Conservation (phyloP, 345 rosid genomes). For the Camelina neglecta region DNA sequence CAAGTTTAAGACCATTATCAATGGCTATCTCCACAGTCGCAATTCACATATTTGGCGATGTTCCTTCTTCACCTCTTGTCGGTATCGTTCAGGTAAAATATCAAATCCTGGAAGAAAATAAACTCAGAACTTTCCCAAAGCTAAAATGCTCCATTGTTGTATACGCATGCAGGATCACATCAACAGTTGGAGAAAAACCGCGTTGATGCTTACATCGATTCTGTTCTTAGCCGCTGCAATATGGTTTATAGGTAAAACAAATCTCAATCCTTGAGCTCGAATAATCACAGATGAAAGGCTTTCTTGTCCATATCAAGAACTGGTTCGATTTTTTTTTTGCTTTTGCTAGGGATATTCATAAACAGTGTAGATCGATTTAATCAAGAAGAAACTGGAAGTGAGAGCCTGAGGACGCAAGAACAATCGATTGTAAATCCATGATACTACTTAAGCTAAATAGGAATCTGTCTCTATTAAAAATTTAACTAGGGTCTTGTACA, state of each 20-base stretch:
- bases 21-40: conserved; percentile 96
- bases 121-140: not conserved
- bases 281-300: not conserved
- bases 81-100: conserved; percentile 75
- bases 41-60: conserved; percentile 93
- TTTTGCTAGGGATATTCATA: conserved; percentile 70
- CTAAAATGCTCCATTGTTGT: conserved; percentile 24
- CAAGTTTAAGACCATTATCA: conserved; percentile 85
- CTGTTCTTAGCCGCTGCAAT: conserved; percentile 75
- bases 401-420: not conserved
- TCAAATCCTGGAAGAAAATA: not conserved
- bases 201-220: conserved; percentile 72
- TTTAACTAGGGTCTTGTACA: not conserved
- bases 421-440: conserved; percentile 22
- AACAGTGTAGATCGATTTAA: conserved; percentile 62
- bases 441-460: not conserved
- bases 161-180: conserved; percentile 70
- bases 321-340: not conserved
- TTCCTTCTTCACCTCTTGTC: conserved; percentile 96
- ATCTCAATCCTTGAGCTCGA: not conserved
- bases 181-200: conserved; percentile 73
- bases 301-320: conserved; percentile 9
- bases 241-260: conserved; percentile 78
- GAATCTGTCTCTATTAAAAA: not conserved
- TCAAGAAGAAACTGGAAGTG: conserved; percentile 47